Conservation (phyloP, 768 basidiomycete species). For the Lactarius psammicola region DNA sequence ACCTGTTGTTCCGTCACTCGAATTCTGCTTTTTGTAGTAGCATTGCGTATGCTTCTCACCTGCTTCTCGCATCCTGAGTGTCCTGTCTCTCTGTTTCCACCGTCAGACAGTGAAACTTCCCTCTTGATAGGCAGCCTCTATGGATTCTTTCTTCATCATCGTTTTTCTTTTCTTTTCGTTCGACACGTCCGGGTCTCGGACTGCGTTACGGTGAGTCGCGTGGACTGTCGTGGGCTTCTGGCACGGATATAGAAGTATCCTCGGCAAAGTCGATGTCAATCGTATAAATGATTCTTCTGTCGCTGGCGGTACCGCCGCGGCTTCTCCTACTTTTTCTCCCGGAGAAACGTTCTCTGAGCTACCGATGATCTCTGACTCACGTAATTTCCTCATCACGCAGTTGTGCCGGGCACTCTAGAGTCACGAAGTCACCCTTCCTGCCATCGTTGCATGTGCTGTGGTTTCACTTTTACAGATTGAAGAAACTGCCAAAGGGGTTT, state of each 20-base stretch:
- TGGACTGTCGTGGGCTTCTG: not conserved
- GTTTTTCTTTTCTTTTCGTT: not conserved
- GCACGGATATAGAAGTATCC: not conserved
- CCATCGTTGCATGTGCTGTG: not conserved
- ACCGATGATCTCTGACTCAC: not conserved
- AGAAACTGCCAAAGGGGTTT: not conserved
- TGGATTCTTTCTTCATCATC: not conserved
- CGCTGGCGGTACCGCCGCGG: not conserved
- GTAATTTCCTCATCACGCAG: not conserved
- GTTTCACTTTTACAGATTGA: not conserved
- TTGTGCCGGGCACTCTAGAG: not conserved
- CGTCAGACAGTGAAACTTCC: not conserved
- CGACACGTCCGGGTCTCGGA: not conserved
- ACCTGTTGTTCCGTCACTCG: not conserved
- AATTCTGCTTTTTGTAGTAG: not conserved
- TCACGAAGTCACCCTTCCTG: not conserved
- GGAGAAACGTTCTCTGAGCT: not conserved
- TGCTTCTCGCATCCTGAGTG: not conserved
- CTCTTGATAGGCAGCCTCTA: not conserved
- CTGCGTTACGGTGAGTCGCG: not conserved
- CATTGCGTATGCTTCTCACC: not conserved
- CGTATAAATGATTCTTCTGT: conserved; percentile 1
- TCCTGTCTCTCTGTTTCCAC: not conserved
- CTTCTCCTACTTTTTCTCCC: not conserved
- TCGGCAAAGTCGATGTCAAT: conserved; percentile 1